Conservation (phyloP, 1,284 basidiomycete species). For the Gomphus sp. region DNA sequence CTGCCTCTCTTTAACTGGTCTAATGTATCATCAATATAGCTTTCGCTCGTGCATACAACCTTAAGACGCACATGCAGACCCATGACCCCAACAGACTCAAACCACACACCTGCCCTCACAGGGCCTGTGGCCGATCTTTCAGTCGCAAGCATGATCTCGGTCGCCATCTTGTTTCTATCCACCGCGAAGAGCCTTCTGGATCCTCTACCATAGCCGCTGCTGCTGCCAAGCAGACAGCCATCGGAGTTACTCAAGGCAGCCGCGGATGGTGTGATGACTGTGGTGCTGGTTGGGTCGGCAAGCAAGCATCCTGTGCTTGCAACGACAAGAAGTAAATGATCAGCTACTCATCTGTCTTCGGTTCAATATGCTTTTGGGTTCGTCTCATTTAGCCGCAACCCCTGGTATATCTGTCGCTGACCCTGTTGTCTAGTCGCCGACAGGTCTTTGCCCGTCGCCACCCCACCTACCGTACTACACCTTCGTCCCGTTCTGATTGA, state of each 20-base stretch:
- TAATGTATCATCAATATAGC: slow-evolving; percentile 30
- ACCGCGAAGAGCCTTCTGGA: slow-evolving; percentile 54
- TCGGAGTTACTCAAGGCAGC: slow-evolving; percentile 53
- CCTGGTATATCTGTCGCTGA: not conserved
- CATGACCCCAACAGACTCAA: slow-evolving; percentile 83
- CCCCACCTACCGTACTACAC: slow-evolving; percentile 3
- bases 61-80: slow-evolving; percentile 86
- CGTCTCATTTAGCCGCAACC: not conserved
- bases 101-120: slow-evolving; percentile 75
- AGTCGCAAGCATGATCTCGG: slow-evolving; percentile 85
- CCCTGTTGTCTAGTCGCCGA: not conserved
- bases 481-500: slow-evolving; percentile 10
- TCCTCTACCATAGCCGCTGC: slow-evolving; percentile 12
- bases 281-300: slow-evolving; percentile 60
- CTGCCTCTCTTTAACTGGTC: slow-evolving; percentile 4
- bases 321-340: slow-evolving; percentile 51
- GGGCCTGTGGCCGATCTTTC: slow-evolving; percentile 76
- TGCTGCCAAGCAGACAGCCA: slow-evolving; percentile 27
- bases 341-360: not conserved
- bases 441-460: slow-evolving; percentile 1
- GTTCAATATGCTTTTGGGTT: not conserved
- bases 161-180: slow-evolving; percentile 78
- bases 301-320: slow-evolving; percentile 50
- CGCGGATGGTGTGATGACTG: slow-evolving; percentile 67
- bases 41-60: slow-evolving; percentile 83